phyloP scores from a whole-genome alignment of 2,329 filamentous ascomycete genomes.

The Dothiorella sarmentorum region DNA sequence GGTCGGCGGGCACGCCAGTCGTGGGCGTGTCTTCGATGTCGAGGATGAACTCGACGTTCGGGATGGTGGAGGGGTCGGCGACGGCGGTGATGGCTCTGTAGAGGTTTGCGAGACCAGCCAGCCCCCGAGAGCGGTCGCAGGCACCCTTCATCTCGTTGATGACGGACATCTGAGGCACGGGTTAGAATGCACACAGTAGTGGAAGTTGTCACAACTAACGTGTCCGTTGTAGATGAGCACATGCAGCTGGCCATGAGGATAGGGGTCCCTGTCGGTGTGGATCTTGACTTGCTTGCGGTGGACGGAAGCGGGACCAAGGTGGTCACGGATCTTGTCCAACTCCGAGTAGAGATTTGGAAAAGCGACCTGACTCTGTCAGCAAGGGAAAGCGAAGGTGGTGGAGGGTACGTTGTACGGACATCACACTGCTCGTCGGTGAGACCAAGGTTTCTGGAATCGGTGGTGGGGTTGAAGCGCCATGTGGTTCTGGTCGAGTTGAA shows the following conservation, averaged over 20 bases:
- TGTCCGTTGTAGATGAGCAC: constrained; percentile 15
- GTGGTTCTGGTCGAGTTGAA: not conserved
- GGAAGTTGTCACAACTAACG: not conserved
- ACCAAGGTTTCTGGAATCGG: constrained; percentile 3
- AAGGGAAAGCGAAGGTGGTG: not conserved
- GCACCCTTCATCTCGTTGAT: constrained; percentile 7
- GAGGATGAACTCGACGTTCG: constrained; percentile 17
- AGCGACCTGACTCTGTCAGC: not conserved
- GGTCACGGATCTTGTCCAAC: constrained; percentile 2
- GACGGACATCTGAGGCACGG: not conserved
- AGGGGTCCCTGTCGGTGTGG: not conserved
- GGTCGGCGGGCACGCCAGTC: constrained; percentile 12
- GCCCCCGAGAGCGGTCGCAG: constrained; percentile 7
- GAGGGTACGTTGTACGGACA: not conserved
- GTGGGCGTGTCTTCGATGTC: constrained; percentile 11
- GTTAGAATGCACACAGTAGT: not conserved
- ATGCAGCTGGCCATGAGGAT: constrained; percentile 5
- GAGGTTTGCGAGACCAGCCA: constrained; percentile 7
- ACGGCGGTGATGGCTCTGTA: constrained; percentile 17
- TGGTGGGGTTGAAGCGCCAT: constrained; percentile 14
- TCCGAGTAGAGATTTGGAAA: constrained; percentile 13
- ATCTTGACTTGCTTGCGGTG: constrained; percentile 7
- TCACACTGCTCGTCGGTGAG: constrained; percentile 17
- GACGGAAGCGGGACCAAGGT: not conserved
- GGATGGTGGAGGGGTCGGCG: not conserved